Evolutionary conservation across 768 basidiomycete genomes (phyloP).

Genomic region (Russula vinacea): DNA sequence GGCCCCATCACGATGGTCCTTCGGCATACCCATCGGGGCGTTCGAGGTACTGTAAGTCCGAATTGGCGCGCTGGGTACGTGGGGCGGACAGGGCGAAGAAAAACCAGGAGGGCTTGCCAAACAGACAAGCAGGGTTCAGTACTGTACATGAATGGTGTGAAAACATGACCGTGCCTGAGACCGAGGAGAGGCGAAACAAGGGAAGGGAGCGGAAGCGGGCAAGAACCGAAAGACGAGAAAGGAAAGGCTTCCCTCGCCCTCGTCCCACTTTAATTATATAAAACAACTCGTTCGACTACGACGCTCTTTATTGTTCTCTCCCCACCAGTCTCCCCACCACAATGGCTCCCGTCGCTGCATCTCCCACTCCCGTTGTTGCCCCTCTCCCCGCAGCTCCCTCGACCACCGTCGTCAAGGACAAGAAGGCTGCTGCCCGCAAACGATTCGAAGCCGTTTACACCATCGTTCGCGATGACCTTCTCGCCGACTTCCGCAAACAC

Average conservation of each 20-base stretch:
- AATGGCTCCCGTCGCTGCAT: slow-evolving; percentile 25
- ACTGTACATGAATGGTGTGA: no score
- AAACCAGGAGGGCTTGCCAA: no score
- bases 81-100: no score
- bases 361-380: not conserved
- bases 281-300: not conserved
- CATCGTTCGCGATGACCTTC: slow-evolving; percentile 70
- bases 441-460: slow-evolving; percentile 74
- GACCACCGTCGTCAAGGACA: slow-evolving; percentile 2
- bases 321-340: not conserved
- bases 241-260: not conserved
- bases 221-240: not conserved
- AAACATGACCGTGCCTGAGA: no score
- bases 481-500: slow-evolving; percentile 61
- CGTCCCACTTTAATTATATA: not conserved
- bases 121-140: no score
- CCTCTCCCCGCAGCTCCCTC: not conserved
- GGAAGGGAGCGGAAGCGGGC: not conserved
- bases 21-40: no score
- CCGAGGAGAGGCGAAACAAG: no score
- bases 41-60: not conserved
- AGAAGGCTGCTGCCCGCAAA: slow-evolving; percentile 39
- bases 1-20: not conserved
- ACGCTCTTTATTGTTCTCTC: not conserved
- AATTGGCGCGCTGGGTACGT: not conserved